These are phyloP conservation scores for Fusarium miscanthi DNA, from an alignment of 2,329 filamentous ascomycete species.

Conservation along the genomic window DNA sequence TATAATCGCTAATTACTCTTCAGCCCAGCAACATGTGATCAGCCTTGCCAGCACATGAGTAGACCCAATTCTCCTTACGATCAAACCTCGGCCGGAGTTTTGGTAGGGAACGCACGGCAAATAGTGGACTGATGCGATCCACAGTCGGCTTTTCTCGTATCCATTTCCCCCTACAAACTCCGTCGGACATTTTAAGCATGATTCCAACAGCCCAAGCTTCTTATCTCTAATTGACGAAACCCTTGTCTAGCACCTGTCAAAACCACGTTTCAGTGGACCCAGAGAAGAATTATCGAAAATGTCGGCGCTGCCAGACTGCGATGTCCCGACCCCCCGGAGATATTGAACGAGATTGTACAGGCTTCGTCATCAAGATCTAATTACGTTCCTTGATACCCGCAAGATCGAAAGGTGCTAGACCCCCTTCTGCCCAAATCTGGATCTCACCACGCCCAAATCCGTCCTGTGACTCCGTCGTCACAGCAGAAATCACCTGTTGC, in stretches of 20 bases:
- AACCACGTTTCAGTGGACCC: background rate
- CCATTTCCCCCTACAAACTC: constrained; percentile 2
- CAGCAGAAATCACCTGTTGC: constrained; percentile 25
- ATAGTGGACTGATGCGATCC: constrained; percentile 25
- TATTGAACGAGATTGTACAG: background rate
- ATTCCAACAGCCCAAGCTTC: background rate
- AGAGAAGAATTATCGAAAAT: background rate
- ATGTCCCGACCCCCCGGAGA: background rate
- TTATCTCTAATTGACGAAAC: background rate
- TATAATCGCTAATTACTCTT: background rate
- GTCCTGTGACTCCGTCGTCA: background rate
- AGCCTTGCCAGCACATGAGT: constrained; percentile 10
- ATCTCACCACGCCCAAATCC: background rate
- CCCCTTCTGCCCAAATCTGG: background rate
- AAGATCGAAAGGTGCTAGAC: constrained; percentile 25
- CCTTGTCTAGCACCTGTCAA: constrained; percentile 1
- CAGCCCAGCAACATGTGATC: constrained; percentile 13
- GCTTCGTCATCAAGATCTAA: constrained; percentile 11
- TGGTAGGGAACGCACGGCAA: background rate
- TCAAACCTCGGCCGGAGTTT: background rate
- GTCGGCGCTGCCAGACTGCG: background rate
- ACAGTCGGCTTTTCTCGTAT: constrained; percentile 10
- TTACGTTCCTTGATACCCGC: constrained; percentile 20
- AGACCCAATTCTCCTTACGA: background rate
- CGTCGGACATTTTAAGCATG: constrained; percentile 28